Percentiles rank a stretch among this genome's conserved stretches.
phyloP scores from a whole-genome alignment of 2,329 filamentous ascomycete genomes.

The Trichoderma lentiforme region DNA sequence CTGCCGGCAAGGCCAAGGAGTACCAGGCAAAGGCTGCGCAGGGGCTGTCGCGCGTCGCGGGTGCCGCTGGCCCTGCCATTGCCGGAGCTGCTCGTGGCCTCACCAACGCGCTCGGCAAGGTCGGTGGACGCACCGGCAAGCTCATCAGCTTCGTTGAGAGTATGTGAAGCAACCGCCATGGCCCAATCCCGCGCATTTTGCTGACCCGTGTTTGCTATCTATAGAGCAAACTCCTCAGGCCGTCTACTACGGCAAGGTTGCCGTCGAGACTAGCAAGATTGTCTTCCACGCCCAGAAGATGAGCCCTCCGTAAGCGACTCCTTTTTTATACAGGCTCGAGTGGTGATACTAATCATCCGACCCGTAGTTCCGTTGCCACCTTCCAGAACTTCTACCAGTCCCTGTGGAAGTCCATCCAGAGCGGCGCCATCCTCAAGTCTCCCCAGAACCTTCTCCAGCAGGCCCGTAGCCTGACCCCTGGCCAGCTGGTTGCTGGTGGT shows the following conservation, averaged over 20 bases:
- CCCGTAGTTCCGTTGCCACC: conserved; percentile 65
- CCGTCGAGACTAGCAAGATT: conserved; percentile 80
- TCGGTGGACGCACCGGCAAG: conserved; percentile 80
- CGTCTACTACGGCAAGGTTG: conserved; percentile 89
- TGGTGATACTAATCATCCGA: not conserved
- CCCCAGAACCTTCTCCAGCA: conserved; percentile 54
- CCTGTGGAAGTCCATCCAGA: conserved; percentile 65
- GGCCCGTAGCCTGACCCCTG: conserved; percentile 66
- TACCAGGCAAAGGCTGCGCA: conserved; percentile 67
- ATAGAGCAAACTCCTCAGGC: conserved; percentile 80
- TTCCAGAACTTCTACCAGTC: conserved; percentile 86
- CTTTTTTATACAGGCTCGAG: not conserved
- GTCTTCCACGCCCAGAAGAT: conserved; percentile 87
- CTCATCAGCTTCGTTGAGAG: conserved; percentile 79
- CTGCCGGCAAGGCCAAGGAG: conserved; percentile 43
- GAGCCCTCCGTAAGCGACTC: conserved; percentile 77
- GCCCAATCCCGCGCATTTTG: not conserved
- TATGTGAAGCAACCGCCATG: conserved; percentile 51
- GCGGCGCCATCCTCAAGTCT: conserved; percentile 56
- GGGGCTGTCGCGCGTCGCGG: conserved; percentile 77
- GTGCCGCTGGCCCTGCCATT: conserved; percentile 75
- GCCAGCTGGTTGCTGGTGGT: conserved; percentile 68
- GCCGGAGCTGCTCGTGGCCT: conserved; percentile 67
- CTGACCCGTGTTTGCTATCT: not conserved
- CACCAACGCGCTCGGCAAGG: conserved; percentile 64